A percentile compares a stretch with the other conserved stretches of the same genome.
phyloP scores from a whole-genome alignment of 345 rosid species.

The Eucalyptus tenuipes region DNA sequence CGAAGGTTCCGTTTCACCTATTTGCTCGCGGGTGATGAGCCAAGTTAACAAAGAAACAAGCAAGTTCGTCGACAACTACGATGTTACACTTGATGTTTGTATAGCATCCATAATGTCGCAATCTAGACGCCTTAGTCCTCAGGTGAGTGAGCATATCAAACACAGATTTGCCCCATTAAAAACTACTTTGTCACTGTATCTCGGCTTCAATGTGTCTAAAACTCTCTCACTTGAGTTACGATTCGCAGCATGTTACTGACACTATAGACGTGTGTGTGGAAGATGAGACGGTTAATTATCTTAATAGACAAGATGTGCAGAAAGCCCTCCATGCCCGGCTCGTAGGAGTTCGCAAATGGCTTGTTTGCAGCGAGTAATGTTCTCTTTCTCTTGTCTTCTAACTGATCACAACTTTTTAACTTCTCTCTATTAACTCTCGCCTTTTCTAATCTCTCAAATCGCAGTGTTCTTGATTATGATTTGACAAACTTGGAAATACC shows the following conservation, averaged over 20 bases:
- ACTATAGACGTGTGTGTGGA: constrained; percentile 86
- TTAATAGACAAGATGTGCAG: constrained; percentile 86
- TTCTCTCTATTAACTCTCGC: not conserved
- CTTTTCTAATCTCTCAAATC: not conserved
- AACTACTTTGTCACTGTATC: not conserved
- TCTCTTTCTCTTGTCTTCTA: not conserved
- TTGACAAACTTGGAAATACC: constrained; percentile 73
- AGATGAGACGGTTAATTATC: constrained; percentile 84
- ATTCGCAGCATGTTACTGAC: constrained; percentile 59
- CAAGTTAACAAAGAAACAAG: constrained; percentile 81
- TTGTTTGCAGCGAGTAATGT: constrained; percentile 84
- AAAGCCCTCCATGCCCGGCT: constrained; percentile 86
- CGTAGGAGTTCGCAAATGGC: constrained; percentile 71
- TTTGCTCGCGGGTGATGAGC: constrained; percentile 75
- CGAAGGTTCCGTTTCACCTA: constrained; percentile 59
- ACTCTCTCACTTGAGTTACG: not conserved
- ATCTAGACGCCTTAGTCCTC: constrained; percentile 56
- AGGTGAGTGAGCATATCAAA: constrained; percentile 15
- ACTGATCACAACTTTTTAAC: not conserved
- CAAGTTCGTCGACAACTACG: constrained; percentile 85
- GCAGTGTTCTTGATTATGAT: constrained; percentile 79
- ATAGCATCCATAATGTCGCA: constrained; percentile 76
- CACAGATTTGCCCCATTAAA: not conserved
- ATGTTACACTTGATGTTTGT: constrained; percentile 94
- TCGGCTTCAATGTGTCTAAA: not conserved